Conservation (phyloP, 176 grass and related monocot species). For the Thalia dealbata region DNA sequence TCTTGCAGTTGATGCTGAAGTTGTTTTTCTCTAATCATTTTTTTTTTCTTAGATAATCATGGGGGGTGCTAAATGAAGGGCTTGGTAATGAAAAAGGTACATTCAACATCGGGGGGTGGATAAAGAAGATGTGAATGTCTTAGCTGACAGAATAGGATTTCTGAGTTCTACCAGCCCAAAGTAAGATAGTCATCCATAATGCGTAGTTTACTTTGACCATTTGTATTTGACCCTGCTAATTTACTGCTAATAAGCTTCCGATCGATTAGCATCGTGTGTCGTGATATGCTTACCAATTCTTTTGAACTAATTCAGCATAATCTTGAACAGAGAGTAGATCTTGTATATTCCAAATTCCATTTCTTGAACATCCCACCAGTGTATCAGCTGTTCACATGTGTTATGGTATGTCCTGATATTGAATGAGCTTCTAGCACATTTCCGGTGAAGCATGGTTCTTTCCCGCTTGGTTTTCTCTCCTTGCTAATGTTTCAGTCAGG, state of each 20-base stretch:
- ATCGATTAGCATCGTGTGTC: not conserved
- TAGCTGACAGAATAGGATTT: slow-evolving; percentile 57
- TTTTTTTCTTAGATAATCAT: no score
- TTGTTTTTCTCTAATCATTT: no score
- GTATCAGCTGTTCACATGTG: not conserved
- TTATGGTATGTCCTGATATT: no score
- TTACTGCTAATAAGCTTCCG: not conserved
- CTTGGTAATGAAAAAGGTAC: slow-evolving; percentile 20
- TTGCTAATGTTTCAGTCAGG: no score
- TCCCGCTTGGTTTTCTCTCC: no score
- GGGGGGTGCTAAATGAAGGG: slow-evolving; percentile 52
- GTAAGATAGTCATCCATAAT: not conserved
- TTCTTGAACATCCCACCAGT: not conserved
- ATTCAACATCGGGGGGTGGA: slow-evolving; percentile 1
- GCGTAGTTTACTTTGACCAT: not conserved
- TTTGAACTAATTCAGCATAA: not conserved
- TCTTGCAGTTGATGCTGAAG: no score
- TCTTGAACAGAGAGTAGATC: not conserved
- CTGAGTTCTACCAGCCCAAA: slow-evolving; percentile 33
- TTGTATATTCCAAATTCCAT: not conserved
- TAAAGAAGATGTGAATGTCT: slow-evolving; percentile 33
- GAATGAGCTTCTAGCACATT: no score
- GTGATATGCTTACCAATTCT: not conserved
- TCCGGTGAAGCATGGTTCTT: no score
- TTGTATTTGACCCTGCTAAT: not conserved